phyloP scores from a whole-genome alignment of 768 basidiomycete genomes.

The Suillus alpinus region DNA sequence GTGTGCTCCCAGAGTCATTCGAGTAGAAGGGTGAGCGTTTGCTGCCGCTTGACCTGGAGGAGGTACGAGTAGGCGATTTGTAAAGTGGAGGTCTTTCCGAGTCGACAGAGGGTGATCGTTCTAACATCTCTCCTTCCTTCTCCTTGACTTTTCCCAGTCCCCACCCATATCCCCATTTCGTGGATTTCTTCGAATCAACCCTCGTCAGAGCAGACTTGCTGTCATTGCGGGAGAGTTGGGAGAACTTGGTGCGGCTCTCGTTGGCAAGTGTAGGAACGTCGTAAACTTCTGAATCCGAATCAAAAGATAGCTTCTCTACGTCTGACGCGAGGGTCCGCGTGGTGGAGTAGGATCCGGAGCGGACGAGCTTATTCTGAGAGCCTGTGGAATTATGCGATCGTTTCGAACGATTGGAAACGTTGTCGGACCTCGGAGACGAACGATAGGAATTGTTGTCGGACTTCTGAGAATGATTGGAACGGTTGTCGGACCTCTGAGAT shows the following conservation, averaged over 20 bases:
- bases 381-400: conserved; percentile 19
- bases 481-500: conserved; percentile 32
- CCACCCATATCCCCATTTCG: conserved; percentile 72
- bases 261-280: conserved; percentile 33
- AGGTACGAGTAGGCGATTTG: conserved; percentile 32
- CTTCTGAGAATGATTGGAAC: conserved; percentile 20
- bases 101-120: conserved; percentile 30
- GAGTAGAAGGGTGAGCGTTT: conserved; percentile 44
- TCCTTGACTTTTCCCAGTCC: conserved; percentile 57
- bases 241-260: conserved; percentile 41
- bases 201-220: conserved; percentile 46
- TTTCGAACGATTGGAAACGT: conserved; percentile 13
- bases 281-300: conserved; percentile 61
- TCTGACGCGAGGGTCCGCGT: conserved; percentile 38
- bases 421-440: conserved; percentile 22
- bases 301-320: conserved; percentile 52
- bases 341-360: conserved; percentile 44
- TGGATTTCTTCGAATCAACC: conserved; percentile 55
- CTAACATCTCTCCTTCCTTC: conserved; percentile 36
- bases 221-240: conserved; percentile 34
- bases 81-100: conserved; percentile 36
- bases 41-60: conserved; percentile 39
- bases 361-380: conserved; percentile 26
- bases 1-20: conserved; percentile 68
- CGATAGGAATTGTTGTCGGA: conserved; percentile 27